These are phyloP conservation scores for Penicillium olsonii DNA, from an alignment of 2,329 filamentous ascomycete genomes.

Conservation along the genomic window DNA sequence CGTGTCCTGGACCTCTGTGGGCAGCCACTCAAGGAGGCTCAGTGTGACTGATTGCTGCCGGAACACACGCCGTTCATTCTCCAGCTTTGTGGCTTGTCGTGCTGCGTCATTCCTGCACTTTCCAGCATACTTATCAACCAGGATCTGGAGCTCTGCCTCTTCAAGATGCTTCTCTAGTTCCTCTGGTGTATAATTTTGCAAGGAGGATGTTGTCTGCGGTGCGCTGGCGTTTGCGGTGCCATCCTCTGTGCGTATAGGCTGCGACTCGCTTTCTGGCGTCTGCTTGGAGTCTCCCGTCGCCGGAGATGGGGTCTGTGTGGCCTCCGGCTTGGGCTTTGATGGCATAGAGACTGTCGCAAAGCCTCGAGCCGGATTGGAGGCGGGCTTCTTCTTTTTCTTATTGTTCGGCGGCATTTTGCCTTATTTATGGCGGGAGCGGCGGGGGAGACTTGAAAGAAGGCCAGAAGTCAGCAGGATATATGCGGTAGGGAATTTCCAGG, in stretches of 20 bases:
- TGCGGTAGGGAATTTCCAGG: not conserved
- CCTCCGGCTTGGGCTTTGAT: slow-evolving; percentile 67
- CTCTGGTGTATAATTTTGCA: slow-evolving; percentile 70
- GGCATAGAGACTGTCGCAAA: slow-evolving; percentile 93
- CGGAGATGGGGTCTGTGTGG: slow-evolving; percentile 35
- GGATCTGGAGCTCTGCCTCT: slow-evolving; percentile 81
- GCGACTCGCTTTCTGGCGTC: slow-evolving; percentile 34
- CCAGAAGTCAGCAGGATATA: slow-evolving; percentile 5
- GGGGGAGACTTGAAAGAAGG: slow-evolving; percentile 13
- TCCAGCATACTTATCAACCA: slow-evolving; percentile 79
- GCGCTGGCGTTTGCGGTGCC: slow-evolving; percentile 15
- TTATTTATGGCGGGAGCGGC: slow-evolving; percentile 4
- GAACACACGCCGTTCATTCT: slow-evolving; percentile 82
- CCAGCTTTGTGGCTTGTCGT: slow-evolving; percentile 74
- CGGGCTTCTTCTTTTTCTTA: slow-evolving; percentile 91
- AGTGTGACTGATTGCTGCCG: slow-evolving; percentile 75
- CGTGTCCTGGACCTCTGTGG: slow-evolving; percentile 73
- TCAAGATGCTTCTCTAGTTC: slow-evolving; percentile 89
- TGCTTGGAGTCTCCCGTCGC: slow-evolving; percentile 31
- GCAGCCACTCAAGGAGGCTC: slow-evolving; percentile 76
- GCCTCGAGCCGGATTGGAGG: slow-evolving; percentile 82
- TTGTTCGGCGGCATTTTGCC: slow-evolving; percentile 66
- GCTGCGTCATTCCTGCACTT: slow-evolving; percentile 78
- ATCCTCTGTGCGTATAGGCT: slow-evolving; percentile 22
- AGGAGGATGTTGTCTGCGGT: slow-evolving; percentile 30